Evolutionary conservation across 2,329 filamentous ascomycete species (phyloP).

Genomic region (Amauroascus niger): DNA sequence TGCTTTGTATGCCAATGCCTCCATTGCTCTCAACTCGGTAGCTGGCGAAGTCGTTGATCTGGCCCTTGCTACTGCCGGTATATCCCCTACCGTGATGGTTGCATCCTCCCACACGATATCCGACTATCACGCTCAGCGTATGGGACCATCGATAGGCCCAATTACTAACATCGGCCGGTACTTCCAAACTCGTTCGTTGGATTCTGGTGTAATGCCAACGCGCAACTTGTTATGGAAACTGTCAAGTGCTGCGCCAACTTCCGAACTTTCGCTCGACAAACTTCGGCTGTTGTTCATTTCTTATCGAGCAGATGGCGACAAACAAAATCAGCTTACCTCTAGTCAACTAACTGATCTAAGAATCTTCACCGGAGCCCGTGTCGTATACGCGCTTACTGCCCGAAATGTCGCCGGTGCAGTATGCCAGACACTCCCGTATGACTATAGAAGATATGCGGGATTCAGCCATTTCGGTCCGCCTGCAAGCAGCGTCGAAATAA

Average conservation of each 20-base stretch:
- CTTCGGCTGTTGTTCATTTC: constrained; percentile 73
- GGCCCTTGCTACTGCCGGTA: constrained; percentile 58
- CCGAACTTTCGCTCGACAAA: constrained; percentile 48
- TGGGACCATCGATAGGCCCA: constrained; percentile 50
- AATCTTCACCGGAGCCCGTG: constrained; percentile 65
- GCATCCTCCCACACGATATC: constrained; percentile 64
- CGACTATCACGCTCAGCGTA: constrained; percentile 55
- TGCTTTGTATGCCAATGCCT: constrained; percentile 74
- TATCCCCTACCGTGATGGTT: constrained; percentile 74
- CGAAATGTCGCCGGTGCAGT: constrained; percentile 78
- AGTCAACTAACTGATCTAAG: constrained; percentile 68
- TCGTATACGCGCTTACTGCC: constrained; percentile 77
- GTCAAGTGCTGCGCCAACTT: constrained; percentile 30
- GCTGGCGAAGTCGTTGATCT: constrained; percentile 65
- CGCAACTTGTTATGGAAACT: constrained; percentile 50
- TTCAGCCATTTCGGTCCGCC: constrained; percentile 71
- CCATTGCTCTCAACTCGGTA: constrained; percentile 80
- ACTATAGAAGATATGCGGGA: constrained; percentile 55
- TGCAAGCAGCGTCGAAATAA: constrained; percentile 67
- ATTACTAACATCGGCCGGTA: constrained; percentile 60
- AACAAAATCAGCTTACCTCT: constrained; percentile 56
- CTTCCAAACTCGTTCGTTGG: constrained; percentile 59
- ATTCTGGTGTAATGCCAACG: constrained; percentile 63
- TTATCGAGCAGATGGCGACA: constrained; percentile 55
- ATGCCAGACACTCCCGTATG: constrained; percentile 77